phyloP scores from a whole-genome alignment of 148 eudicot genomes.

The Beta vulgaris region DNA sequence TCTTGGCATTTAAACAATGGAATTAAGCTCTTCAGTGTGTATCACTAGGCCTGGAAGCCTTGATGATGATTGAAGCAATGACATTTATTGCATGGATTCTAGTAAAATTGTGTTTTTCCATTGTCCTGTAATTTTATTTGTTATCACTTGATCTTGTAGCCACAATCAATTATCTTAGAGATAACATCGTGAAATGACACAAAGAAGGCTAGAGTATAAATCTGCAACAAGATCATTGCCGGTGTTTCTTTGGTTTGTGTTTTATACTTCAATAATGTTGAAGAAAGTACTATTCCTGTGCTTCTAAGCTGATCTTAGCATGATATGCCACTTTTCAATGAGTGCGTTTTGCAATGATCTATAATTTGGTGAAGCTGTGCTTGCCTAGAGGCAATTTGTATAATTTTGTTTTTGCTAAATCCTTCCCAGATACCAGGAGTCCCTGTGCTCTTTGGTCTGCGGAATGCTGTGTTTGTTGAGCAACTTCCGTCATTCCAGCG shows the following conservation, averaged over 20 bases:
- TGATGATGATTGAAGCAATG: no score
- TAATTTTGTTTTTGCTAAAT: neutral
- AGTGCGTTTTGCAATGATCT: neutral
- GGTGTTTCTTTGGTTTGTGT: neutral
- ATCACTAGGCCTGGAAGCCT: no score
- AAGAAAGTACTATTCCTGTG: neutral
- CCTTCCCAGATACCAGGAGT: slow-evolving; percentile 66
- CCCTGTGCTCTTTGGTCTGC: slow-evolving; percentile 70
- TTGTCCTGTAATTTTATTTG: no score
- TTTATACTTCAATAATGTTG: neutral
- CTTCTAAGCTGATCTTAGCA: no score
- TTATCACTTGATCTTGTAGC: neutral
- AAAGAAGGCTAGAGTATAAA: neutral
- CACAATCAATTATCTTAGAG: neutral
- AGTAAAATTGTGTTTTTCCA: no score
- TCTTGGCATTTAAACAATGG: no score
- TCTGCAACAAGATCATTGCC: neutral
- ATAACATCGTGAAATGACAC: neutral
- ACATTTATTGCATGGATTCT: no score
- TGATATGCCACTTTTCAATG: neutral
- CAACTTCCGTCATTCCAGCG: slow-evolving; percentile 55
- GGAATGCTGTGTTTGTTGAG: slow-evolving; percentile 71
- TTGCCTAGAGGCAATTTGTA: neutral
- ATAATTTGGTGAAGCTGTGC: slow-evolving; percentile 1
- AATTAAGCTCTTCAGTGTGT: no score